Percentiles rank a stretch among this genome's conserved stretches.
Evolutionary conservation across 352 stramenopile species (phyloP).

Genomic region (Phytophthora cajani): DNA sequence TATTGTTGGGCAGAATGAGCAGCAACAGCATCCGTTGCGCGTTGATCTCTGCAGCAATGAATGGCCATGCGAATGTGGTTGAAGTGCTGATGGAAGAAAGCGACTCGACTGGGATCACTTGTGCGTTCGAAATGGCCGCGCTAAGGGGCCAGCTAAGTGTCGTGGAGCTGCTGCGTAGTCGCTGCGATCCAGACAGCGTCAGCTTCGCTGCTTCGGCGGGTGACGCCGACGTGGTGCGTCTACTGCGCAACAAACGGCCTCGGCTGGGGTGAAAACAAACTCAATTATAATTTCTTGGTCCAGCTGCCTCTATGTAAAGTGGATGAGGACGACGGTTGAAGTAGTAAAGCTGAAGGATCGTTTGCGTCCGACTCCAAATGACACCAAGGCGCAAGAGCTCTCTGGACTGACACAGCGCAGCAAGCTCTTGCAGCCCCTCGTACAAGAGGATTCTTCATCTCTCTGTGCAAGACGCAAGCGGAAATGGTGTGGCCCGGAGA

Average conservation of each 20-base stretch:
- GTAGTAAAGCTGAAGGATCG: no score
- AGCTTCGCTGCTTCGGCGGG: conserved; percentile 19
- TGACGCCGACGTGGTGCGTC: conserved; percentile 3
- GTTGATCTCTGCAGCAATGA: conserved; percentile 17
- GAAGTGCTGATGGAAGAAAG: conserved; percentile 8
- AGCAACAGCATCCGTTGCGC: conserved; percentile 11
- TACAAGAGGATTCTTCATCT: not conserved
- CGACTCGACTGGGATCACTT: conserved; percentile 13
- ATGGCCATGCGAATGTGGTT: conserved; percentile 11
- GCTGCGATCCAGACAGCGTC: conserved; percentile 8
- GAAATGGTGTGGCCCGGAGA: not conserved
- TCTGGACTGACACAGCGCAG: no score
- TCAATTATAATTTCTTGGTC: not conserved
- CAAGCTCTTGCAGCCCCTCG: not conserved
- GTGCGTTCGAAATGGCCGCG: conserved; percentile 29
- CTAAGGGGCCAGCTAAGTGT: not conserved
- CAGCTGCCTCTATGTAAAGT: not conserved
- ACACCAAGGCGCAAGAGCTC: no score
- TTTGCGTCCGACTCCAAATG: no score
- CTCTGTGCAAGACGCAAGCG: not conserved
- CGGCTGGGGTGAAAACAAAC: conserved; percentile 4
- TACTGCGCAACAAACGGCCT: conserved; percentile 16
- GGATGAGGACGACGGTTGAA: not conserved
- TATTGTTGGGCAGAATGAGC: conserved; percentile 16
- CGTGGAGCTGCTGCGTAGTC: conserved; percentile 12